Percentiles rank a stretch among this genome's conserved stretches.
phyloP scores from a whole-genome alignment of 331 rosid species.

The Malus hybrid region DNA sequence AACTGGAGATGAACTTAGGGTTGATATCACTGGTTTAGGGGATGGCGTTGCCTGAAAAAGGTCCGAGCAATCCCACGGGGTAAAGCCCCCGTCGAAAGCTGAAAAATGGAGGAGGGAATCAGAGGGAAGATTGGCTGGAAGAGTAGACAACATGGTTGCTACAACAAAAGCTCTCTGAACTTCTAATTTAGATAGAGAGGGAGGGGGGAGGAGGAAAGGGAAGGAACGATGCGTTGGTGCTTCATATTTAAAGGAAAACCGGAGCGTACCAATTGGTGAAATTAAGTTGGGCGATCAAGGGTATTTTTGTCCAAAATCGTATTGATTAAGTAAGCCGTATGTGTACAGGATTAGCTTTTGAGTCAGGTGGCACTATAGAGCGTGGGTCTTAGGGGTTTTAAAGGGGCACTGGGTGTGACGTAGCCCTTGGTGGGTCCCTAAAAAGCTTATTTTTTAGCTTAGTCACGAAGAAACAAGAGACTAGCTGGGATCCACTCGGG shows the following conservation, averaged over 20 bases:
- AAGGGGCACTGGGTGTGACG: constrained; percentile 11
- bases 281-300: not conserved
- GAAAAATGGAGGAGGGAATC: constrained; percentile 32
- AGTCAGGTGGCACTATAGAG: constrained; percentile 61
- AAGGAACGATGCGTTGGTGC: constrained; percentile 48
- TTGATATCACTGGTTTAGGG: constrained; percentile 19
- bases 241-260: constrained; percentile 31
- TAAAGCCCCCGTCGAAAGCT: constrained; percentile 28
- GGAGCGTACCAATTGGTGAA: not conserved
- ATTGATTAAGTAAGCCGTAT: not conserved
- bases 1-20: constrained; percentile 16
- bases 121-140: constrained; percentile 43
- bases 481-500: constrained; percentile 4
- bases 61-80: constrained; percentile 46
- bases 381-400: constrained; percentile 22
- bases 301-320: constrained; percentile 13
- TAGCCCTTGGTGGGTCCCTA: constrained; percentile 28
- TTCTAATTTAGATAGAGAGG: constrained; percentile 16
- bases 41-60: constrained; percentile 11
- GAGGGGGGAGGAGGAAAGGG: constrained; percentile 73
- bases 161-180: not conserved
- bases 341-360: constrained; percentile 44
- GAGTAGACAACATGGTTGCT: constrained; percentile 13
- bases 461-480: constrained; percentile 40
- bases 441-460: constrained; percentile 40